Evolutionary conservation across 176 grass and related monocot species (phyloP).

Genomic region (Oryza longistaminata): DNA sequence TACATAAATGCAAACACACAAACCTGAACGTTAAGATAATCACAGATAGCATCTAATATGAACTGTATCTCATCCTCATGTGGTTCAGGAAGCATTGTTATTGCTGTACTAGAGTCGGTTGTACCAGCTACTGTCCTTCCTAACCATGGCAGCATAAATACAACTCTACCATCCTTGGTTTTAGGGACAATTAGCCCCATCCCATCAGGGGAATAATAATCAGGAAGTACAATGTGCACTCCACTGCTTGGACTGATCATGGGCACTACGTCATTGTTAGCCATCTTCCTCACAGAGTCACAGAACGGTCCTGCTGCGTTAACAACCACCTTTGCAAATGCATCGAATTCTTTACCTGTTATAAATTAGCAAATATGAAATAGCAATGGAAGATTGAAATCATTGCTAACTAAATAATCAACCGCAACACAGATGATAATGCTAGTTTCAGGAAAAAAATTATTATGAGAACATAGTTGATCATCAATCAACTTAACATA

Average conservation of each 20-base stretch:
- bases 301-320: constrained; percentile 92
- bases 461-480: background rate
- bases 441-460: background rate
- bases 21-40: constrained; percentile 97
- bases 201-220: constrained; percentile 92
- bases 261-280: constrained; percentile 53
- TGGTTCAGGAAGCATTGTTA: constrained; percentile 96
- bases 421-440: background rate
- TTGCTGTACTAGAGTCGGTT: constrained; percentile 76
- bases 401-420: constrained; percentile 1
- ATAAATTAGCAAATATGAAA: constrained; percentile 34
- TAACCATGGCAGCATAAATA: constrained; percentile 97
- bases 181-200: constrained; percentile 97
- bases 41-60: constrained; percentile 89
- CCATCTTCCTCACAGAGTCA: constrained; percentile 90
- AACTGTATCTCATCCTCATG: constrained; percentile 99
- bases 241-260: constrained; percentile 91
- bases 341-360: constrained; percentile 76
- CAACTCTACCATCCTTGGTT: constrained; percentile 97
- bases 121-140: constrained; percentile 84
- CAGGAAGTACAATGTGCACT: constrained; percentile 93
- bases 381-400: background rate
- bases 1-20: constrained; percentile 18
- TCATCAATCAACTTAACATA: background rate
- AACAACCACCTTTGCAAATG: constrained; percentile 82